Conservation (phyloP, 208 protist species). For the Trypanosoma mega region DNA sequence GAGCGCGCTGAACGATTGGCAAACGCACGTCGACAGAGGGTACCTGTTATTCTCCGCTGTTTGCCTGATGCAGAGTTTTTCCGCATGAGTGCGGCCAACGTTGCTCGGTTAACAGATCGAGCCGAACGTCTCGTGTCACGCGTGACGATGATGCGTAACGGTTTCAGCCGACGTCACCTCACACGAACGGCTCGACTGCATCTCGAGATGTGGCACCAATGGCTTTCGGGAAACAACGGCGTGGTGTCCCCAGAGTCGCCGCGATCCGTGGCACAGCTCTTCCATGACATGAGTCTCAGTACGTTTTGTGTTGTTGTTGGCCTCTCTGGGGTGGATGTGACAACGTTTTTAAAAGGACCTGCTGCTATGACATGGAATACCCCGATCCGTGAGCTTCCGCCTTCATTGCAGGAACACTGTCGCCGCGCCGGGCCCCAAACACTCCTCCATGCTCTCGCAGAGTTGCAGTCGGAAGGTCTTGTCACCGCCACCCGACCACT, state of each 20-base stretch:
- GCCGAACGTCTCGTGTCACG: slow-evolving; percentile 28
- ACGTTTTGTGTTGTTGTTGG: slow-evolving; percentile 83
- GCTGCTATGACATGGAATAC: slow-evolving; percentile 37
- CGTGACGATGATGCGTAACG: slow-evolving; percentile 71
- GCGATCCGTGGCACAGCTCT: slow-evolving; percentile 40
- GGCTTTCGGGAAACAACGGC: slow-evolving; percentile 34
- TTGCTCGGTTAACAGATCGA: slow-evolving; percentile 22
- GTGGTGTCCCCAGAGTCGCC: background rate
- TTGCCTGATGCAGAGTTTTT: slow-evolving; percentile 42
- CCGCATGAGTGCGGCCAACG: slow-evolving; percentile 4
- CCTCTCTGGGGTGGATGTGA: slow-evolving; percentile 50
- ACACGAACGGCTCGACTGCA: slow-evolving; percentile 68
- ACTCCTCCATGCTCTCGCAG: slow-evolving; percentile 37
- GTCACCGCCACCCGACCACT: slow-evolving; percentile 26
- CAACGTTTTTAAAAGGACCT: slow-evolving; percentile 6
- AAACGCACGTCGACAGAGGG: slow-evolving; percentile 11
- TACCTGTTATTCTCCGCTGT: slow-evolving; percentile 32
- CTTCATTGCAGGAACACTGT: slow-evolving; percentile 49
- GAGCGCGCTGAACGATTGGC: slow-evolving; percentile 25
- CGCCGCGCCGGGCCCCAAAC: slow-evolving; percentile 32
- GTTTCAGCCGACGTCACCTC: slow-evolving; percentile 42
- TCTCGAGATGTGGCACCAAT: slow-evolving; percentile 77
- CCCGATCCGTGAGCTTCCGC: slow-evolving; percentile 44
- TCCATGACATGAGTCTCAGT: slow-evolving; percentile 73
- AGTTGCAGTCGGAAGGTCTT: slow-evolving; percentile 45